Evolutionary conservation across 2,329 filamentous ascomycete species (phyloP).

Genomic region (Aspergillus jensenii): DNA sequence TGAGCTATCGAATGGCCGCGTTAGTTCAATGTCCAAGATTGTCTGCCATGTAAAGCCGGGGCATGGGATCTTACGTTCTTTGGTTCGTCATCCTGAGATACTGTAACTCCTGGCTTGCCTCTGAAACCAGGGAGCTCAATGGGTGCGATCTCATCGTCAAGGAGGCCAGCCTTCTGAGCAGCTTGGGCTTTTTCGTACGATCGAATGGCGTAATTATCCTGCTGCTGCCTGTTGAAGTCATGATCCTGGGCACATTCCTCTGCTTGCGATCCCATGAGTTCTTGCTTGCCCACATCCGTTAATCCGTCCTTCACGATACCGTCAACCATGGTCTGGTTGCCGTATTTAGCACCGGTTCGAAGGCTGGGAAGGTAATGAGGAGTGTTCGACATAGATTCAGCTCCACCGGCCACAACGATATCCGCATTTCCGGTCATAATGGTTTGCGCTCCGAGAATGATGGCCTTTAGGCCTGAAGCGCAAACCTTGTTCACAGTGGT

Average conservation of each 20-base stretch:
- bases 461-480: slow-evolving; percentile 89
- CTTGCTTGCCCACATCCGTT: slow-evolving; percentile 84
- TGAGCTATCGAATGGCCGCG: slow-evolving; percentile 50
- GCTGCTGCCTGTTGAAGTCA: slow-evolving; percentile 74
- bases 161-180: slow-evolving; percentile 77
- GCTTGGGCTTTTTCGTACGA: slow-evolving; percentile 92
- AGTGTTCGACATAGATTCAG: slow-evolving; percentile 98
- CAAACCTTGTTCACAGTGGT: slow-evolving; percentile 99
- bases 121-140: slow-evolving; percentile 84
- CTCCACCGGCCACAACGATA: slow-evolving; percentile 88
- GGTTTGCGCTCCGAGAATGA: slow-evolving; percentile 91
- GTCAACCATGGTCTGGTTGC: slow-evolving; percentile 83
- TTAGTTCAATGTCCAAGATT: not conserved
- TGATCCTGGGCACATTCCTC: slow-evolving; percentile 91
- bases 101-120: slow-evolving; percentile 78
- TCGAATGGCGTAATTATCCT: slow-evolving; percentile 94
- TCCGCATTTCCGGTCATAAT: slow-evolving; percentile 95
- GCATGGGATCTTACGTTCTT: slow-evolving; percentile 66
- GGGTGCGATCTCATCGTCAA: slow-evolving; percentile 83
- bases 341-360: slow-evolving; percentile 88
- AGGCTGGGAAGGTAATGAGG: slow-evolving; percentile 92
- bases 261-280: slow-evolving; percentile 92
- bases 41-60: not conserved
- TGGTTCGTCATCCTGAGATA: slow-evolving; percentile 90
- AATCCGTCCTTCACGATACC: slow-evolving; percentile 93